Percentiles rank a stretch among this genome's conserved stretches.
Conservation (phyloP, 805 yeast genomes). For the Candida silvatica region DNA sequence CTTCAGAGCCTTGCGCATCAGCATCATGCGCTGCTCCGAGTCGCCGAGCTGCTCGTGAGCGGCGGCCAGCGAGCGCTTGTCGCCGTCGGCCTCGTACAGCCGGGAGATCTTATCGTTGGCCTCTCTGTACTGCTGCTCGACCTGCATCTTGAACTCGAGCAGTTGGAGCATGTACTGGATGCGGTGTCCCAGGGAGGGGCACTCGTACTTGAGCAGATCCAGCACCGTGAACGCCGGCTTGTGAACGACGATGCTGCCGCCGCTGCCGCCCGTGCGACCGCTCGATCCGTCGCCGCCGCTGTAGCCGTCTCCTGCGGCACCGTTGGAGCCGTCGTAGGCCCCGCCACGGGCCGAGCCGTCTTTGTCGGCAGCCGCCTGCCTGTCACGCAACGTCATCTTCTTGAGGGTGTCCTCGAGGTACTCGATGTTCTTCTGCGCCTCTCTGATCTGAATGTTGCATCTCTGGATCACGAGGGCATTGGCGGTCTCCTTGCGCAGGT, state of each 20-base stretch:
- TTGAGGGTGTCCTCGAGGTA: slow-evolving; percentile 73
- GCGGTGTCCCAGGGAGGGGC: slow-evolving; percentile 90
- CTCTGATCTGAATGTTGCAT: slow-evolving; percentile 85
- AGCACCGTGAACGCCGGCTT: slow-evolving; percentile 52
- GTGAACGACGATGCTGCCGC: slow-evolving; percentile 6
- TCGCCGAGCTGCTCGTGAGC: slow-evolving; percentile 86
- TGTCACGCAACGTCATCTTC: slow-evolving; percentile 37
- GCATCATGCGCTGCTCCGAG: slow-evolving; percentile 74
- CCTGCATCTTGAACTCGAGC: slow-evolving; percentile 86
- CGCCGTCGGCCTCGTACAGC: slow-evolving; percentile 87
- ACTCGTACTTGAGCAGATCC: slow-evolving; percentile 84
- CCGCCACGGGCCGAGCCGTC: too few species aligned
- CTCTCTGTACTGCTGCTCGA: slow-evolving; percentile 86
- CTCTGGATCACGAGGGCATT: slow-evolving; percentile 81
- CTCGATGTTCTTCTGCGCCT: slow-evolving; percentile 85
- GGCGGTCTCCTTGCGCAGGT: slow-evolving; percentile 67
- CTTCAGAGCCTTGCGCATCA: slow-evolving; percentile 75
- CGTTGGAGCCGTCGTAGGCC: neutral
- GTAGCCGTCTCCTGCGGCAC: slow-evolving; percentile 1
- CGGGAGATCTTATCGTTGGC: slow-evolving; percentile 87
- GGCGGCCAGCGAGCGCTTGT: slow-evolving; percentile 71
- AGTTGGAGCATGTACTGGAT: slow-evolving; percentile 95
- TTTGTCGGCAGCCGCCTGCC: slow-evolving; percentile 8
- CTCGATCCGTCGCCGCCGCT: slow-evolving; percentile 6
- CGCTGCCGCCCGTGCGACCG: slow-evolving; percentile 7